These are phyloP conservation scores for Ocimum tenuiflorum DNA, from an alignment of 257 asterid species.

Conservation along the genomic window DNA sequence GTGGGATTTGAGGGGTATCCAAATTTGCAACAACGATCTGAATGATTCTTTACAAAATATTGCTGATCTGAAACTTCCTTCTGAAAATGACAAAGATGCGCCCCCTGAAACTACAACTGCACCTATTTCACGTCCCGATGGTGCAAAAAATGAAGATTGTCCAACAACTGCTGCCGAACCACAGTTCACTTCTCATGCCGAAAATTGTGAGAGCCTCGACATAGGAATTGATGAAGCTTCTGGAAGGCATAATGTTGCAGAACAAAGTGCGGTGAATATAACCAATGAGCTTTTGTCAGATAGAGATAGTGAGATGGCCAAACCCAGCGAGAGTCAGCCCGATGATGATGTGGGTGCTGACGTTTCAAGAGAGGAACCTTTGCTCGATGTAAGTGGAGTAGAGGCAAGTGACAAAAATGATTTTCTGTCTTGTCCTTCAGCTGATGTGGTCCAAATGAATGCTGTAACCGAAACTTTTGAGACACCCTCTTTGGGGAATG, in stretches of 20 bases:
- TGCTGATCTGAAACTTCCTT: constrained; percentile 25
- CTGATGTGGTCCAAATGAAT: constrained; percentile 10
- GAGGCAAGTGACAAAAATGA: constrained; percentile 21
- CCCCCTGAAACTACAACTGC: constrained; percentile 21
- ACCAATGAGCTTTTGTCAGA: constrained; percentile 23
- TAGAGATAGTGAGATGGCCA: constrained; percentile 27
- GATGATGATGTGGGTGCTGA: constrained; percentile 23
- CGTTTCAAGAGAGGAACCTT: constrained; percentile 22
- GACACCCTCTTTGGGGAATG: constrained; percentile 22
- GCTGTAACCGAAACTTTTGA: constrained; percentile 19
- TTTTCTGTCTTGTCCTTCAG: constrained; percentile 23
- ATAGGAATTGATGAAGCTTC: constrained; percentile 18
- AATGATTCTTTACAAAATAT: constrained; percentile 24
- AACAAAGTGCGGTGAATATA: constrained; percentile 22
- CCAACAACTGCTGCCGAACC: constrained; percentile 26
- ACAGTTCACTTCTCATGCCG: constrained; percentile 31
- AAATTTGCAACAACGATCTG: constrained; percentile 35
- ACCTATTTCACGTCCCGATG: constrained; percentile 24
- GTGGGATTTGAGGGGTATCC: constrained; percentile 52
- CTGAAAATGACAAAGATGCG: constrained; percentile 25
- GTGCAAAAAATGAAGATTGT: constrained; percentile 25
- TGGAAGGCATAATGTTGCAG: constrained; percentile 17
- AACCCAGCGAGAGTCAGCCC: constrained; percentile 19
- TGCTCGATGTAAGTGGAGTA: constrained; percentile 28
- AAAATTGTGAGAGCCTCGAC: constrained; percentile 19